phyloP scores from a whole-genome alignment of 352 stramenopile genomes.

The Phytopythium cucurbitacearum region DNA sequence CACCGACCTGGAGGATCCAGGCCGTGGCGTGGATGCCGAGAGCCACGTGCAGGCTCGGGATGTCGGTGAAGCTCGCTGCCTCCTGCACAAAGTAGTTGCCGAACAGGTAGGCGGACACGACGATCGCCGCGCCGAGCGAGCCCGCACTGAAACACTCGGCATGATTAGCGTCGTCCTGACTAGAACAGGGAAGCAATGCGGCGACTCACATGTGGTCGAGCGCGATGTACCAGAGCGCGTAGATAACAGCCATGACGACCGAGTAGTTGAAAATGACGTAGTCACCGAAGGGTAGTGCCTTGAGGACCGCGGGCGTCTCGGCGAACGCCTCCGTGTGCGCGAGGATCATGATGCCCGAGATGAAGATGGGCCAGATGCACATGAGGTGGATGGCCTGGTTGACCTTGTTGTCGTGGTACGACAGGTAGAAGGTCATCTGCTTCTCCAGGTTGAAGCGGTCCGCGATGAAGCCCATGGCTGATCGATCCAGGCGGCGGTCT shows the following conservation, averaged over 20 bases:
- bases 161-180: no score
- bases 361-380: constrained; percentile 86
- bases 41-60: constrained; percentile 46
- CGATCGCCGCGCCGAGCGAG: constrained; percentile 41
- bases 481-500: background rate
- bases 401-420: constrained; percentile 78
- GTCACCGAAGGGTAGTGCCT: constrained; percentile 24
- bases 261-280: constrained; percentile 68
- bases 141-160: constrained; percentile 20
- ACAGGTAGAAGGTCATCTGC: constrained; percentile 81
- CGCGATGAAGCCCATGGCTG: constrained; percentile 26
- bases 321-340: constrained; percentile 33
- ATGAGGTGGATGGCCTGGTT: constrained; percentile 82
- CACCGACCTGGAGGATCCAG: constrained; percentile 53
- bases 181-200: no score
- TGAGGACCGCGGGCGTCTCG: constrained; percentile 16
- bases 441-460: constrained; percentile 80
- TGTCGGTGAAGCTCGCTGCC: constrained; percentile 26
- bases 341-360: constrained; percentile 66
- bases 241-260: constrained; percentile 42
- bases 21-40: constrained; percentile 46
- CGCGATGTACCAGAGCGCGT: constrained; percentile 79
- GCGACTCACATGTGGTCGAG: constrained; percentile 45
- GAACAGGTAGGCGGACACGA: constrained; percentile 53
- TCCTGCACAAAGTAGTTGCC: constrained; percentile 49